Base-by-base conservation (phyloP, 345 rosid species). In the Citrus medica region DNA sequence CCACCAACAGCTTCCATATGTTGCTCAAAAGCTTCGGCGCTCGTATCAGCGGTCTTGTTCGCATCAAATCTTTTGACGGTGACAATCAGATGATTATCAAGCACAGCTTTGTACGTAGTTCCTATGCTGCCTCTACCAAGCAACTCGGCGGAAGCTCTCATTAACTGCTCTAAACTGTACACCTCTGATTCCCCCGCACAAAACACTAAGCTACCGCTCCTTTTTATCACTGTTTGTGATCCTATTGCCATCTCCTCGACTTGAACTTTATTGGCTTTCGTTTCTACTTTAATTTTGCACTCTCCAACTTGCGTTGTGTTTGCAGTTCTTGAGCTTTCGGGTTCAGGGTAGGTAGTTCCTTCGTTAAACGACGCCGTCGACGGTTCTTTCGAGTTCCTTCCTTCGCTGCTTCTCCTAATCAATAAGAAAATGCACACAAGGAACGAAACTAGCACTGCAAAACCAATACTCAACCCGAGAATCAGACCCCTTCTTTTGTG, bases 141-240 rank as follows among this genome's bases (percentile, higher is more conserved):
- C 71, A 96, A 80, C 92, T 94, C 99, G 4, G 99, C 99, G 1
- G 99, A 96, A 28, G 93, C 98, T 77, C 92, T 80, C 99, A 94
- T 92, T 55, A 92, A 83, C 87, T 94, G 97, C 82, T 96, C 97
- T 55, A 96, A 38, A 7, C 88, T 89, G 65, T 94, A 96, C 30
- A 84, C 74, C 24, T 85, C 86, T 4, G 81, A 68, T 76, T 82
- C 90, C 38, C 88, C 91, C 14, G 83, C 85, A 35, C 91, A 89
- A 66, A 89, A 88, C 58, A 91, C 88, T 56, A 95, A 74, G 79
- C 53, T 82, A 72, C 98, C 94, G 40, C 97, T 91, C 83, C 71
- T 76, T 55, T 80, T 79, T 48, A 77, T 78, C 46, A 74, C 73
- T 65, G 72, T 73, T 46, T 73, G 76, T 7, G 40, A 25, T 80